Evolutionary conservation across 2,329 filamentous ascomycete species (phyloP), one percentile per base, ranked within the genome.

Genomic region (Endoconidiophora laricicola): DNA sequence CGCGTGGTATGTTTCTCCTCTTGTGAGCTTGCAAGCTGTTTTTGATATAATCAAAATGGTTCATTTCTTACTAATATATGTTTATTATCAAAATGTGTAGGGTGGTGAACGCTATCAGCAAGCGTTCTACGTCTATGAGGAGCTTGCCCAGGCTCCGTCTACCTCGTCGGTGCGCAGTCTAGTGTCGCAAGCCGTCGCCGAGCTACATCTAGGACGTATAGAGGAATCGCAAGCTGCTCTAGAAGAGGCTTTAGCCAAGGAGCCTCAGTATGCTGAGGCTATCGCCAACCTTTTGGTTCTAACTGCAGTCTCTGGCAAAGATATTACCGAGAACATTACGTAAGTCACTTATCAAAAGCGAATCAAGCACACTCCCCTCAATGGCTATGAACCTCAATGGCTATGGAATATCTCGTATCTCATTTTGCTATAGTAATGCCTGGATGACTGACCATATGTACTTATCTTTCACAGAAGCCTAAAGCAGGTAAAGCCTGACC

Each of bases 41-140:
- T 16, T n/a, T 9, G 26, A 43, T 24, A 41, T 7, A 41, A 18
- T 7, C 6, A 16, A 14, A 18, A 41, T 9, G 16, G 6, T 6
- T 14, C 20, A 22, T 14, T 29, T 45, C 33, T 18, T 37, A 47
- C 43, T 45, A 45, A 45, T n/a, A 3, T 3, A 33, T 60, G 65
- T 56, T 69, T 53, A 9, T 29, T 33, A 1, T 18, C 16, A 18
- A 18, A 18, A 18, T 18, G 5, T 49, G 23, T 54, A 94, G 83
- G 90, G 90, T 60, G 88, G 88, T 57, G 87, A 94, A 58, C 91
- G 86, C 64, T 96, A 96, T 66, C 91, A 96, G 61, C 85, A 91
- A 61, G 82, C 90, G 16, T 96, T 94, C 67, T 96, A 98, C 71
- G 90, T 96, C 54, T 96, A 86, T 60, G 90, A 96, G 66, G 91